Base-by-base conservation (phyloP, 1,284 basidiomycete species). In the Meripilus lineatus region DNA sequence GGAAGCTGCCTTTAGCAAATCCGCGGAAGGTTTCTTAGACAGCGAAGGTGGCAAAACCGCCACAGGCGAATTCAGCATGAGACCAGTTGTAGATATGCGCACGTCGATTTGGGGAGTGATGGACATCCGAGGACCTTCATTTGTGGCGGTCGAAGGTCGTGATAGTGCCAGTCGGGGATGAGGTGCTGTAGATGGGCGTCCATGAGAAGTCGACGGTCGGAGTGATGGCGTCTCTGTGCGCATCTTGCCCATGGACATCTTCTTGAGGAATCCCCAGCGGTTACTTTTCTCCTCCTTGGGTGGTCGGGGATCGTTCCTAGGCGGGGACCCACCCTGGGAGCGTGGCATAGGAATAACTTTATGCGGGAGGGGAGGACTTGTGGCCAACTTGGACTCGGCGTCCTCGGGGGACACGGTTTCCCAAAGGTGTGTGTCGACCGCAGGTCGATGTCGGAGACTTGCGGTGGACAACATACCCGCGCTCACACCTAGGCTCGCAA, bases 241-340 rank as follows among this genome's bases (percentile, higher is more conserved):
- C 66, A 89, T 84, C 64, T 87, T 88, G 18, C 89, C 85, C 88
- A 93, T 93, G 8, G 90, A 93, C 88, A 96, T 93, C 69, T 96
- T 96, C 68, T 93, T 91, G 49, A 96, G 70, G 69, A 96, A 94
- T 3, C 93, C 90, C 90, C 91, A 94, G 47, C 87, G 81, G 45
- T 80, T 79, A 35, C 68, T 68, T 52, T 75, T 77, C 34, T 69
- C 69, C 26, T 76, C 62, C 52, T 61, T 58, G 30, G 26, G 44
- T 10, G 52, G 33, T 20, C 50, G 47, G 40, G 47, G 14, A 20
- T 46, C 49, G 15, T 41, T 45, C 24, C 41, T 47, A 11, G 49
- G 48, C 5, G 45, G 18, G 5, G 35, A 40, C 17, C 46, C 42
- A 17, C 46, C 44, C 46, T 44, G 41, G 18, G 40, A 23, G 18